Conservation (phyloP, 768 basidiomycete genomes). For the Cantharellus anzutake region DNA sequence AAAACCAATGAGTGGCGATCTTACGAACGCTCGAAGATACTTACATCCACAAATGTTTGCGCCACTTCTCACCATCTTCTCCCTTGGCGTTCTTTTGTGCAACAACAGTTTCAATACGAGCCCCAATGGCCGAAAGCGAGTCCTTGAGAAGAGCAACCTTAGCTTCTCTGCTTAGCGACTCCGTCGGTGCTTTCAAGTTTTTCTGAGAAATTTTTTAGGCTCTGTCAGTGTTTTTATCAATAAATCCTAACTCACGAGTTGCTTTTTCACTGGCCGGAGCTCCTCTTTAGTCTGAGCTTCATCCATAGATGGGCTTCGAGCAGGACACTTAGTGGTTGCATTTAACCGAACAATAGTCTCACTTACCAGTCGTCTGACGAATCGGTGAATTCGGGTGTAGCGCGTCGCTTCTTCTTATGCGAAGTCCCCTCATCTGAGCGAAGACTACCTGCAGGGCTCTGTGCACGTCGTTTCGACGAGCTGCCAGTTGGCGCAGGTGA, state of each 20-base stretch:
- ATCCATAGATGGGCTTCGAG: constrained; percentile 78
- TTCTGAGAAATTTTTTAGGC: constrained; percentile 32
- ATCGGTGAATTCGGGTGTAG: constrained; percentile 94
- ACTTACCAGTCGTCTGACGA: constrained; percentile 82
- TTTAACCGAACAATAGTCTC: neutral
- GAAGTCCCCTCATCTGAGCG: neutral
- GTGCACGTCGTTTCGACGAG: constrained; percentile 60
- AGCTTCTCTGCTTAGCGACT: constrained; percentile 84
- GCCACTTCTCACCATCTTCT: constrained; percentile 73
- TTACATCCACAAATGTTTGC: constrained; percentile 91
- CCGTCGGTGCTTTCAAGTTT: constrained; percentile 85
- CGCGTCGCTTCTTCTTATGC: constrained; percentile 65
- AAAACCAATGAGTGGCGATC: neutral
- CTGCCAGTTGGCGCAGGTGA: constrained; percentile 7
- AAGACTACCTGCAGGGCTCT: constrained; percentile 26
- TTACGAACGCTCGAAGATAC: constrained; percentile 19
- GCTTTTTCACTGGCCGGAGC: constrained; percentile 89
- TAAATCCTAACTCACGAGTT: constrained; percentile 39
- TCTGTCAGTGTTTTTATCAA: neutral
- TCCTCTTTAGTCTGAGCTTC: constrained; percentile 86
- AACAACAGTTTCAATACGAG: constrained; percentile 73
- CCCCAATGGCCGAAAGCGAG: constrained; percentile 82
- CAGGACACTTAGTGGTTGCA: neutral
- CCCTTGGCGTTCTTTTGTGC: constrained; percentile 56
- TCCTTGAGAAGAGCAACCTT: constrained; percentile 94